Evolutionary conservation across 2,329 filamentous ascomycete species (phyloP), one percentile per base, ranked within the genome.

Genomic region (Verticillium nubilum): DNA sequence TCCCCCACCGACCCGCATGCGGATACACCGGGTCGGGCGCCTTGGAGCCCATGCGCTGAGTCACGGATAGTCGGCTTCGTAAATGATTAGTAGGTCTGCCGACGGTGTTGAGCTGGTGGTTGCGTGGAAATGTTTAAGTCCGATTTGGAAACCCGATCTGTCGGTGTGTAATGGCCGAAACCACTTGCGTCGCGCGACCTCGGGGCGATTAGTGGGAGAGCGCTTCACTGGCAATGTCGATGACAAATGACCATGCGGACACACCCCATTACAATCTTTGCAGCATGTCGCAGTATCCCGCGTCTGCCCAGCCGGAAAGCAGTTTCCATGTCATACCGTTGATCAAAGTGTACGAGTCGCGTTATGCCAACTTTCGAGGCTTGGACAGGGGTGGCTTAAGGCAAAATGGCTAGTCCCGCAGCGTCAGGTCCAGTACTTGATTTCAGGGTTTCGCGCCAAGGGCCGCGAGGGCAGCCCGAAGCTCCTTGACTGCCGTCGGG

Each of bases 401-500:
- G 23, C 9, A 25, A 47, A 4, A 25, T 2, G 42, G 19, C 42
- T 47, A 47, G 7, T 47, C 42, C 42, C 7, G n/a, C 42, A 23
- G n/a, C 19, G n/a, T n/a, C 13, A 2, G 9, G 9, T 25, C 7
- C 19, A 10, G 3, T 10, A 47, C 19, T 47, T 12, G 1, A 13
- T 13, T 12, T 47, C 19, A 53, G 6, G 52, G 52, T 42, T 27
- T 68, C 13, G 86, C 89, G 2, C 91, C 91, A 55, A 97, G 75
- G 19, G 80, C 76, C 59, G 83, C 78, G 63, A 99, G 75, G 3
- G 95, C 95, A 61, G 85, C 86, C 57, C 85, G 85, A 62, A 99
- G 73, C 70, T 99, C 93, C 68, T 88, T 87, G 4, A 98, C 87
- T 0, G 95, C 95, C 0, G 95, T 99, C 1, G 88, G 81, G 1